Evolutionary conservation across 2,329 filamentous ascomycete genomes (phyloP).

Genomic region (Xylariales sp.): DNA sequence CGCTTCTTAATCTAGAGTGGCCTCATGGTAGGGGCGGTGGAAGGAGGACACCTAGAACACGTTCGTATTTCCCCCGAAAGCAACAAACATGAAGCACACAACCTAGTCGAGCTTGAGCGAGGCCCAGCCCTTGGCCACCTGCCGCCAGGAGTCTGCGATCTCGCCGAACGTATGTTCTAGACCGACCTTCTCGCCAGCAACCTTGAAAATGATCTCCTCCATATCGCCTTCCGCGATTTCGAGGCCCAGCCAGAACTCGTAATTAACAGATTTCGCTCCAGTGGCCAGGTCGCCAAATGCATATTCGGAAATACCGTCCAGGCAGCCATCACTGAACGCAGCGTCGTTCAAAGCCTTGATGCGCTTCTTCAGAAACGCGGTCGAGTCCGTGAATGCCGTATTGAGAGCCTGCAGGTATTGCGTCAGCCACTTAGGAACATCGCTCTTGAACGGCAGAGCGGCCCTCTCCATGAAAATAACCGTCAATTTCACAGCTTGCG

Average conservation of each 20-base stretch:
- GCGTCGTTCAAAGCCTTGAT: slow-evolving; percentile 27
- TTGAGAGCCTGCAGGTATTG: slow-evolving; percentile 29
- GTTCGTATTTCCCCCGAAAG: too few relatives aligned
- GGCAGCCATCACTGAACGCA: slow-evolving; percentile 30
- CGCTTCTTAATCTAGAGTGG: too few relatives aligned
- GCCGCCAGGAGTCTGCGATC: slow-evolving; percentile 25
- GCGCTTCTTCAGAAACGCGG: slow-evolving; percentile 25
- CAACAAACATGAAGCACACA: too few relatives aligned
- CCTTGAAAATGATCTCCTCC: slow-evolving; percentile 19
- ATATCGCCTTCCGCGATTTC: slow-evolving; percentile 16
- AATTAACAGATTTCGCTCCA: slow-evolving; percentile 4
- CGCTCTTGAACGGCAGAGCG: slow-evolving; percentile 25
- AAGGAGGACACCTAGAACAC: too few relatives aligned
- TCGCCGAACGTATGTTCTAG: slow-evolving; percentile 3
- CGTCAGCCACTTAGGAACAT: slow-evolving; percentile 29
- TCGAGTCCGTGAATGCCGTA: slow-evolving; percentile 16
- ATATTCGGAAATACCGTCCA: slow-evolving; percentile 31
- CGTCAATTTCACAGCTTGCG: slow-evolving; percentile 27
- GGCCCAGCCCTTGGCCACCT: slow-evolving; percentile 32
- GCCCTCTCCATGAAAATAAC: slow-evolving; percentile 23
- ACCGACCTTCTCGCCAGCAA: slow-evolving; percentile 18
- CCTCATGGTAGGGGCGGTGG: too few relatives aligned
- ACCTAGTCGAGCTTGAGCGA: slow-evolving; percentile 31
- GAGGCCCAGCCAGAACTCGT: slow-evolving; percentile 9
- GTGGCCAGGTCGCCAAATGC: slow-evolving; percentile 20